Percentiles rank a stretch among this genome's conserved stretches.
phyloP scores from a whole-genome alignment of 2,329 filamentous ascomycete species.

The Gaeumannomyces sp. region DNA sequence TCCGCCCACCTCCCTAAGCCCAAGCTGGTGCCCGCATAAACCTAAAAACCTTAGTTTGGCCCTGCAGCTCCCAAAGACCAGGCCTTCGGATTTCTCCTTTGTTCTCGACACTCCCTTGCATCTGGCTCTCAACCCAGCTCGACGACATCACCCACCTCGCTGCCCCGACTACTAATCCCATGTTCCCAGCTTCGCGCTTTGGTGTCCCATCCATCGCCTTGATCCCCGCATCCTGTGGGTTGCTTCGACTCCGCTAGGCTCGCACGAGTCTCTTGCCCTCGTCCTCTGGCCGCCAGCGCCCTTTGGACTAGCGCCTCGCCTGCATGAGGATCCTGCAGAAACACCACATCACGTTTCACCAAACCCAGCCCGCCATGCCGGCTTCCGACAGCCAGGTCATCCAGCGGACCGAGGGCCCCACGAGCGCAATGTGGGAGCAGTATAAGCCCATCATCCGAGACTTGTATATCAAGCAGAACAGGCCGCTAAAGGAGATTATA shows the following conservation, averaged over 20 bases:
- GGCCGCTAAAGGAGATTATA: conserved; percentile 8
- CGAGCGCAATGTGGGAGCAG: conserved; percentile 2
- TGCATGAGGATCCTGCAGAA: not conserved
- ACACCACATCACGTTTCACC: not conserved
- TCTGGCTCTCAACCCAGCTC: not conserved
- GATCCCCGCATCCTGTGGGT: too few relatives aligned
- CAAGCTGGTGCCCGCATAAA: not conserved
- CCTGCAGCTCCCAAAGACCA: not conserved
- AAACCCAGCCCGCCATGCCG: conserved; percentile 2
- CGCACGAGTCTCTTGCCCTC: not conserved
- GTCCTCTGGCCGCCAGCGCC: not conserved
- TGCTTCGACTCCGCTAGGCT: not conserved
- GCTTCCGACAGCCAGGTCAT: not conserved
- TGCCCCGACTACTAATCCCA: not conserved
- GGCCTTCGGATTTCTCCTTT: too few relatives aligned
- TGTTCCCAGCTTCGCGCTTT: not conserved
- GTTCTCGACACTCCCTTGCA: not conserved
- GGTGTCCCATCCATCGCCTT: not conserved
- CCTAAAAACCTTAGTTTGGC: not conserved
- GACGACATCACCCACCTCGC: not conserved
- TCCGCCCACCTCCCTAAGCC: not conserved
- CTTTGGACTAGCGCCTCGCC: not conserved
- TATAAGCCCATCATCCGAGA: not conserved
- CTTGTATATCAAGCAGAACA: conserved; percentile 10
- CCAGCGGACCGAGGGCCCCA: conserved; percentile 12